Base-by-base conservation (phyloP, 306 rosid genomes). In the Geum urbanum region DNA sequence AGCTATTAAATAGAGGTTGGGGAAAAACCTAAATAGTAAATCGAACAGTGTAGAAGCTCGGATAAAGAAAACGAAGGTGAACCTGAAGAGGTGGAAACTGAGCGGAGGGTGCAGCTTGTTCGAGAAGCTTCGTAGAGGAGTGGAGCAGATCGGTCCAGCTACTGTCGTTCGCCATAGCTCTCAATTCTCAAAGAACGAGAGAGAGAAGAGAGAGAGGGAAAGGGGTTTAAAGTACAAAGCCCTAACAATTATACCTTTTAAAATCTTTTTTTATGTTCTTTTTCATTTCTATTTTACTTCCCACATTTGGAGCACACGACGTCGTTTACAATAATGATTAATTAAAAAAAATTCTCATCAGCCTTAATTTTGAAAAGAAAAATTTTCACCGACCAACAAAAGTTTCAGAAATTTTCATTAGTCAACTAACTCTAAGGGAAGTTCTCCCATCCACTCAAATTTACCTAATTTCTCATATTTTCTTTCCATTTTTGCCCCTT, bases 81-180 rank as follows among this genome's bases (percentile, higher is more conserved):
- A 90, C 99, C 98, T 94, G 96, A 52, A 94, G 96, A 10, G 97
- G 95, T 74, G 99, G 98, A 74, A 94, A 94, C 86, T 94, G 96
- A 73, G 97, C 96, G 27, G 99, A 88, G 45, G 97, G 97, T 66
- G 89, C 96, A 12, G 96, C 97, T 89, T 94, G 99, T 65, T 94
- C 95, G 56, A 94, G 99, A 81, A 94, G 99, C 95, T 94, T 88
- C 0, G 96, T 81, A 49, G 99, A 94, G 47, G 97, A 94, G 72
- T 94, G 97, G 19, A 94, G 89, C 27, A 94, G 91, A 84, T 94
- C 92, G 37, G 86, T 84, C 97, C 97, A 94, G 71, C 70, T 51
- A 45, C 95, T 77, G 74, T 88, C 96, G 80, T 62, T 81, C 80
- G 91, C 88, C 99, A 94, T 90, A 67, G 35, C 77, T 78, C 60